phyloP scores from a whole-genome alignment of 805 yeast genomes.

The Blastobotrys attinorum region DNA sequence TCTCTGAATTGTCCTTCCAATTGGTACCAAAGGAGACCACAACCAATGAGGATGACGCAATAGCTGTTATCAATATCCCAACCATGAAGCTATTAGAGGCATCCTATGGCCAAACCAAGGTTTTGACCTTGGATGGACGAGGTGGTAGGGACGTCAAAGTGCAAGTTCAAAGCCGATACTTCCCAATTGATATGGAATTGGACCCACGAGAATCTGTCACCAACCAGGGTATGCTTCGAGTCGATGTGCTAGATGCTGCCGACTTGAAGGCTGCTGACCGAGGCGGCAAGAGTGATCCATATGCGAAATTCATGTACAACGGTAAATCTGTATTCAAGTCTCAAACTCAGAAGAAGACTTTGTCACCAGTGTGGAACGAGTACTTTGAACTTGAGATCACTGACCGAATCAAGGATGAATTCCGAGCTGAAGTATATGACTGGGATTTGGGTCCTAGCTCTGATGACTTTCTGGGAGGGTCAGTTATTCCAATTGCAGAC shows the following conservation, averaged over 20 bases:
- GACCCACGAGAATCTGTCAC: constrained; percentile 70
- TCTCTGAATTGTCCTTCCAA: constrained; percentile 59
- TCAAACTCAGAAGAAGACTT: constrained; percentile 74
- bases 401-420: constrained; percentile 52
- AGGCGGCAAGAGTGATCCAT: constrained; percentile 93
- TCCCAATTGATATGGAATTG: constrained; percentile 58
- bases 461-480: constrained; percentile 75
- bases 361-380: constrained; percentile 89
- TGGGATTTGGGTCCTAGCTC: constrained; percentile 91
- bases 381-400: constrained; percentile 44
- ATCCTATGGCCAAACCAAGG: constrained; percentile 55
- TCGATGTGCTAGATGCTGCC: constrained; percentile 56
- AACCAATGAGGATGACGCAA: constrained; percentile 44
- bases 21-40: constrained; percentile 42
- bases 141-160: constrained; percentile 40
- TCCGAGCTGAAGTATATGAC: constrained; percentile 59
- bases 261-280: constrained; percentile 79
- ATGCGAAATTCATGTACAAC: constrained; percentile 59
- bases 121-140: constrained; percentile 47
- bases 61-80: constrained; percentile 59
- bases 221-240: constrained; percentile 62
- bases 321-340: constrained; percentile 62
- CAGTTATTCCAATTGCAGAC: constrained; percentile 46
- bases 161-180: constrained; percentile 60
- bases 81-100: constrained; percentile 57